Conservation (phyloP, 2,329 filamentous ascomycete species). For the Apiospora malaysiana region DNA sequence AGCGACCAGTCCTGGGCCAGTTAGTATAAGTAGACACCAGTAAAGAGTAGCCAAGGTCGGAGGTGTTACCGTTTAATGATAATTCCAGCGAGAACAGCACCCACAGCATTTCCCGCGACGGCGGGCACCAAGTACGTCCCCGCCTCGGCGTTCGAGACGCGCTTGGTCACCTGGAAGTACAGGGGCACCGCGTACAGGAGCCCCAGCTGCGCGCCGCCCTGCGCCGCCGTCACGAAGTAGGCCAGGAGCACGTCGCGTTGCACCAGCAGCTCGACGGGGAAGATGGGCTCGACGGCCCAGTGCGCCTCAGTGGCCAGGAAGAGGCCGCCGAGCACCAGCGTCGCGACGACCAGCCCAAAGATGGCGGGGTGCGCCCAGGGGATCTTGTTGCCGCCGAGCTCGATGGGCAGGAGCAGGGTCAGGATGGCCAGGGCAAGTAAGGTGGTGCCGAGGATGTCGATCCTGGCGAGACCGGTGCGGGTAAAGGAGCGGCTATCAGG, state of each 20-base stretch:
- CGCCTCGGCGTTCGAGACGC: conserved; percentile 50
- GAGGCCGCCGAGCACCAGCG: background rate
- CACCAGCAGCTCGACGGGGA: conserved; percentile 47
- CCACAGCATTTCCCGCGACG: conserved; percentile 57
- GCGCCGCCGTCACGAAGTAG: conserved; percentile 42
- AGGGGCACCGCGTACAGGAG: conserved; percentile 56
- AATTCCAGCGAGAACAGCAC: conserved; percentile 51
- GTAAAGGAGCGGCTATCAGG: background rate
- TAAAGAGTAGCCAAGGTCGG: background rate
- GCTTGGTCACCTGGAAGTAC: conserved; percentile 58
- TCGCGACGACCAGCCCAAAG: background rate
- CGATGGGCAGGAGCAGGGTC: conserved; percentile 25
- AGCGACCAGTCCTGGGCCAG: conserved; percentile 44
- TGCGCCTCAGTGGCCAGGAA: conserved; percentile 36
- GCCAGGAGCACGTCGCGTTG: conserved; percentile 46
- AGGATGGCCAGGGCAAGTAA: conserved; percentile 23
- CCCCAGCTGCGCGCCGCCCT: conserved; percentile 30
- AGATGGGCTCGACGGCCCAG: conserved; percentile 47
- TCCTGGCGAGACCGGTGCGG: background rate
- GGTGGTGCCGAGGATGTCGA: conserved; percentile 26
- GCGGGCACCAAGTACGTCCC: conserved; percentile 53
- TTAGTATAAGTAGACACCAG: no score
- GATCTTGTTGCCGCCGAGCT: conserved; percentile 24
- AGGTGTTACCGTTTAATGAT: conserved; percentile 43
- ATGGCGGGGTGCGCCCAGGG: conserved; percentile 26